Base-by-base conservation (phyloP, 208 protist species). In the Phytomonas serpens region DNA sequence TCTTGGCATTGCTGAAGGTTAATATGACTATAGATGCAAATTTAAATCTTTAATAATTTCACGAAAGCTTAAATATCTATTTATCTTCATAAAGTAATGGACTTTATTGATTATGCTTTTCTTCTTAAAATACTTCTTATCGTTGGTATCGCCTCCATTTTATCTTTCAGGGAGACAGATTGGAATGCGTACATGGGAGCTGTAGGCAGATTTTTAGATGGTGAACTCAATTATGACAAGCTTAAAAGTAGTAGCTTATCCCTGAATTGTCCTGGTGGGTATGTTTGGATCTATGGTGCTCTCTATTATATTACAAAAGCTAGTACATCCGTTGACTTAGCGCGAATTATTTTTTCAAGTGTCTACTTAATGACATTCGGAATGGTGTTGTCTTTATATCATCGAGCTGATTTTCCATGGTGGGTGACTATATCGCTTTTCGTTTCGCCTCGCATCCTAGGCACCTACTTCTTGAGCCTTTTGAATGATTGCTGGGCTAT, bases 171-270 rank as follows among this genome's bases (percentile, higher is more conserved):
- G 6, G 90, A 95, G 69, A 96, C 97, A 64, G 88, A 97, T 76
- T 97, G 95, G 95, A 61, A 61, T 61, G 88, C 89, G 14, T 98
- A 98, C 77, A 97, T 98, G 90, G 75, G 94, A 64, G 83, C 95
- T 76, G 88, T 97, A 14, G 68, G 74, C 16, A 84, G 80, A 9
- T 90, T 97, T 40, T 68, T 90, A 3, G 69, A 84, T 29, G 93
- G 89, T 32, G 79, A 95, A 68, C 72, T 88, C 14, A 74, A 97
- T 76, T 97, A 97, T 79, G 61, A n/a, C 13, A 65, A 92, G 30
- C 77, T 97, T 4, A 78, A 77, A 47, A 91, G 88, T 29, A 76
- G 81, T 52, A 96, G 89, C 23, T 93, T 88, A n/a, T 91, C 90
- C 31, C 74, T 97, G 10, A 91, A 95, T n/a, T 97, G 97, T 74